Conservation (phyloP, 2,329 filamentous ascomycete species). For the Microsporum canis region DNA sequence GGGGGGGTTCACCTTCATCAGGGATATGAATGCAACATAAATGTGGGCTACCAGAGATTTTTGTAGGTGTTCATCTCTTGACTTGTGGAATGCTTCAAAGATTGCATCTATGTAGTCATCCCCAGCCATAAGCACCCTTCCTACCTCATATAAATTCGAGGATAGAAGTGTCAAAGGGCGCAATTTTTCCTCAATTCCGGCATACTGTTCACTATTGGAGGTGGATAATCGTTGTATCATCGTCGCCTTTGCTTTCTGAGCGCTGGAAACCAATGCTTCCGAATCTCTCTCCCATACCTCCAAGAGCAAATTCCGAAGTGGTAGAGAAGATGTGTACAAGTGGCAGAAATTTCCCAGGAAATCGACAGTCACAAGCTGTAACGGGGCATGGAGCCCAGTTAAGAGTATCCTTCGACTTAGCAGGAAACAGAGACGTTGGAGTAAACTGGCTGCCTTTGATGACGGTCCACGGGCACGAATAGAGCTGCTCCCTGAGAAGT, state of each 20-base stretch:
- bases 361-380: constrained; percentile 48
- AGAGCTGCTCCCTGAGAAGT: constrained; percentile 45
- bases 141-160: constrained; percentile 34
- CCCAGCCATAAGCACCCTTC: constrained; percentile 61
- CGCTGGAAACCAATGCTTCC: constrained; percentile 24
- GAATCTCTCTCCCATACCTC: constrained; percentile 34
- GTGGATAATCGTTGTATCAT: constrained; percentile 24
- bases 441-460: constrained; percentile 32
- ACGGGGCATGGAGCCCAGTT: constrained; percentile 33
- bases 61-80: constrained; percentile 51
- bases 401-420: constrained; percentile 50
- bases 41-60: constrained; percentile 59
- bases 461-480: constrained; percentile 16
- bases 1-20: constrained; percentile 55
- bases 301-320: constrained; percentile 43
- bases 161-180: constrained; percentile 31
- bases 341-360: constrained; percentile 59
- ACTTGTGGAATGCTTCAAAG: constrained; percentile 38
- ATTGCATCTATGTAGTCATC: constrained; percentile 80
- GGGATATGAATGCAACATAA: constrained; percentile 62
- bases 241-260: constrained; percentile 27
- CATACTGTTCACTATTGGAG: constrained; percentile 12
- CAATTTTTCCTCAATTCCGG: constrained; percentile 20
- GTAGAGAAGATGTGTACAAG: constrained; percentile 53
- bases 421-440: constrained; percentile 56